phyloP scores from a whole-genome alignment of 305 asterid genomes.

The Fraxinus greggii region DNA sequence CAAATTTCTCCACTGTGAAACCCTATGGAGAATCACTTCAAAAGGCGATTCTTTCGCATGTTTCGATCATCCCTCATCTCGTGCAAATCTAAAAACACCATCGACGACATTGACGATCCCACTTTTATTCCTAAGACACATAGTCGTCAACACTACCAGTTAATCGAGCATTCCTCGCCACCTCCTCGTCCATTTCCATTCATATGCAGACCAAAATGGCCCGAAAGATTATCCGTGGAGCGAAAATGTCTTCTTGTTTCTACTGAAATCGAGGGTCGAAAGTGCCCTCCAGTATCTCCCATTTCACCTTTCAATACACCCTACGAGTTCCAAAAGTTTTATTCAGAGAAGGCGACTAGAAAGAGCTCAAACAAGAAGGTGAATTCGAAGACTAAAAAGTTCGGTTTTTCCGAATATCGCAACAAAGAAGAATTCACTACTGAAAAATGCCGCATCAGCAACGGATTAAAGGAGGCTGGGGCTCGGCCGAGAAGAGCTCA shows the following conservation, averaged over 20 bases:
- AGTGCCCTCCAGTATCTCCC: not conserved
- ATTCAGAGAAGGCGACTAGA: not conserved
- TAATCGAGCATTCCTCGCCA: slow-evolving; percentile 18
- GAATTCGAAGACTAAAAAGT: not conserved
- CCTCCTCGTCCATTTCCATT: slow-evolving; percentile 24
- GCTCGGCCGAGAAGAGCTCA: not conserved
- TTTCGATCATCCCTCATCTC: slow-evolving; percentile 21
- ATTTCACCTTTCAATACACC: not conserved
- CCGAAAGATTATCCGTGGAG: not conserved
- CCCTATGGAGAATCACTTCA: slow-evolving; percentile 29
- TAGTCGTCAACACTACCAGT: not conserved
- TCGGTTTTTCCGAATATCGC: not conserved
- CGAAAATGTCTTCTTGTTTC: not conserved
- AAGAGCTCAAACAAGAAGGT: not conserved
- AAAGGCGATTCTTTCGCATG: slow-evolving; percentile 17
- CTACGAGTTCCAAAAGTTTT: not conserved
- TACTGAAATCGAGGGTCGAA: not conserved
- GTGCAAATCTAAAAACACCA: slow-evolving; percentile 24
- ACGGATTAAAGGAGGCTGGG: not conserved
- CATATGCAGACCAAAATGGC: slow-evolving; percentile 14
- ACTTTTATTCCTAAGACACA: not conserved
- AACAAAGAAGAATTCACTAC: slow-evolving; percentile 13
- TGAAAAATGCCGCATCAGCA: slow-evolving; percentile 6
- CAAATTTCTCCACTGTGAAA: not conserved
- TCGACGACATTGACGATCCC: slow-evolving; percentile 6